Evolutionary conservation across 495 filamentous ascomycete species (phyloP), one percentile per base, ranked within the genome.

Genomic region (Penicillium roqueforti): DNA sequence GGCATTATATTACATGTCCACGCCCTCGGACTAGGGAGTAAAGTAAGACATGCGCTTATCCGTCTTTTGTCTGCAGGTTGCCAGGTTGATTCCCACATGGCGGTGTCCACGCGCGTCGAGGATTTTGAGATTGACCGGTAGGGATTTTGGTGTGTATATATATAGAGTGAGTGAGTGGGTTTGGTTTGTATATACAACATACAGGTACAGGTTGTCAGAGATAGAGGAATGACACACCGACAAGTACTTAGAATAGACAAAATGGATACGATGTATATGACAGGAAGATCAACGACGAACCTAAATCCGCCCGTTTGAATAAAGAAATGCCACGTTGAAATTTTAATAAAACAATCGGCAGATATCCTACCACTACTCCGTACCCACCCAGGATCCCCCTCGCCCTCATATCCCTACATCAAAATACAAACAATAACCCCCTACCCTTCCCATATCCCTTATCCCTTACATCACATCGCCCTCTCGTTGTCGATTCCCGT

Each of bases 401-500:
- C 19, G 18, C 9, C 16, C 38, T 22, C 1, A 11, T 13, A 40
- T 20, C 38, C 38, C 38, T 19, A 20, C 38, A 40, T 22, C 38
- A 40, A 22, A 40, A 40, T 20, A 18, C 16, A 14, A 22, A 40
- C 18, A 40, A 26, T 6, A 23, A 14, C 25, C 26, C 40, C 26
- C 8, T 3, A 22, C 6, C 20, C 19, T n/a, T n/a, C n/a, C 14
- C 10, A 10, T 16, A n/a, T n/a, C n/a, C n/a, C n/a, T n/a, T n/a
- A 55, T 41, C 61, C 61, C 61, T 65, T 64, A 52, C 63, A 51
- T 56, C 23, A 63, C 53, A 23, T 2, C 58, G 47, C 54, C 50
- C 55, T 57, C 63, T 49, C 57, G 23, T 44, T 44, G 39, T 56
- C 31, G 55, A 38, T 16, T 36, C 25, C 42, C 29, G 36, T 53